Base-by-base conservation (phyloP, 805 yeast species). In the Candida patagonica region DNA sequence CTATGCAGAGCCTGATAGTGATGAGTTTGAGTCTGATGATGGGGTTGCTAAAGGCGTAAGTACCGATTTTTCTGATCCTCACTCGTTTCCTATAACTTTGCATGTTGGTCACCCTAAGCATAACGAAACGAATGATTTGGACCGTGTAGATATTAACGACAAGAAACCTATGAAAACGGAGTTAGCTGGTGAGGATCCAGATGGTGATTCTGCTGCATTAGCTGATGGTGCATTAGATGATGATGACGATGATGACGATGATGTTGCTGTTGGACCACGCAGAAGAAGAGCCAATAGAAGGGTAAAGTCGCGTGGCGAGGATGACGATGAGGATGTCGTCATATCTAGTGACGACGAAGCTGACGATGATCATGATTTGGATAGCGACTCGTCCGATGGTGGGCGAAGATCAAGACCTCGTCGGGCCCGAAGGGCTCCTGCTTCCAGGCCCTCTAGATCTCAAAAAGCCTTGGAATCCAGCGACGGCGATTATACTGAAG, bases 21-120 rank as follows among this genome's bases (percentile, higher is more conserved):
- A 42, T 17, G 40, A 34, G 10, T 33, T 33, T 23, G 37, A 22
- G 27, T 33, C 37, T 15, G 35, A 21, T n/a, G 26, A 16, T 19
- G 33, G 31, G 20, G 38, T 12, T 21, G 13, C 30, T 27, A 22
- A 17, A 13, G 38, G 8, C 13, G 13, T 22, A 13, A 32, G 19
- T 15, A 32, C 22, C 22, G 37, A 10, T 15, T 17, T 6, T 6
- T 10, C 9, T 10, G 37, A 35, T 19, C n/a, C n/a, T n/a, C n/a
- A n/a, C n/a, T 40, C 32, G n/a, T 43, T 29, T 15, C 50, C 51
- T 20, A 46, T 48, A 16, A 47, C 38, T 26, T 37, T 47, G 36
- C 35, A 42, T 22, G 45, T 45, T 32, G 52, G 51, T 23, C 35
- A 34, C 23, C 13, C 26, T n/a, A 34, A 34, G 17, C 29, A 27